Percentiles rank a stretch among this genome's conserved stretches.
Conservation (phyloP, 345 rosid species). For the Aquilaria sinensis region DNA sequence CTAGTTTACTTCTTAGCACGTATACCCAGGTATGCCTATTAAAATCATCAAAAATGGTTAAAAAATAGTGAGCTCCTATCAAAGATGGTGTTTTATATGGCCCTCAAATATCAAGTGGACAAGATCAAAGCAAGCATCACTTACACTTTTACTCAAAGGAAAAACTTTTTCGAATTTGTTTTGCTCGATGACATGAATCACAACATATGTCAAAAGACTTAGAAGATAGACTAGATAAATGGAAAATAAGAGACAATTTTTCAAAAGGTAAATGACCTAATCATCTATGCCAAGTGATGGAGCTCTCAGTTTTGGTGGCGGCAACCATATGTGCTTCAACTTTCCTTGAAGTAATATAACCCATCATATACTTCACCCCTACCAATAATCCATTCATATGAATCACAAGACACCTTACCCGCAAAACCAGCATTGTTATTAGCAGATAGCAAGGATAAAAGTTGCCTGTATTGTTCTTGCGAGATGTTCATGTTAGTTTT, state of each 20-base stretch:
- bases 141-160: no score
- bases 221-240: no score
- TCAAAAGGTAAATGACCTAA: neutral
- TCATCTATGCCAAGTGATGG: neutral
- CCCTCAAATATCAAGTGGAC: neutral
- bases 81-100: neutral
- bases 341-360: neutral
- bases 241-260: neutral
- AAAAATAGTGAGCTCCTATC: neutral
- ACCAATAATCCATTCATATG: no score
- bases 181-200: neutral
- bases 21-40: neutral
- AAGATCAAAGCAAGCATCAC: neutral
- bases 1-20: neutral
- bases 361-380: neutral
- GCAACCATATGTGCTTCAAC: neutral
- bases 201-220: neutral
- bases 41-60: neutral
- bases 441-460: no score
- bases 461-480: no score
- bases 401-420: no score
- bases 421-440: no score
- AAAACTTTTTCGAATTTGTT: no score
- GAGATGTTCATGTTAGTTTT: no score
- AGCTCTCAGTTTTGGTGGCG: neutral